phyloP scores from a whole-genome alignment of 768 basidiomycete genomes.

The Cystofilobasidium capitatum region DNA sequence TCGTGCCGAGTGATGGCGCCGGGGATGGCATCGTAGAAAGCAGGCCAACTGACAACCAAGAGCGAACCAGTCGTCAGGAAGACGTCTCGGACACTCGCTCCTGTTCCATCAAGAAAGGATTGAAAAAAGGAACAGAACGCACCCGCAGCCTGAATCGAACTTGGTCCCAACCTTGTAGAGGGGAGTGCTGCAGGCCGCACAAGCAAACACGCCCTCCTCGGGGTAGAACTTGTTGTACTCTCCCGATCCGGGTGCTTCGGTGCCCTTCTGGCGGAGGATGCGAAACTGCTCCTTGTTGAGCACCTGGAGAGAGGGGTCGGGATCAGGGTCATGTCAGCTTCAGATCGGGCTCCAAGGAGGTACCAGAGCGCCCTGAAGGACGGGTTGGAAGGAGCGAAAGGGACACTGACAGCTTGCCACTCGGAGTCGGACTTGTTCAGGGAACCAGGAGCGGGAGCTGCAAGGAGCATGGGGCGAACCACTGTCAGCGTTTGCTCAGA shows the following conservation, averaged over 20 bases:
- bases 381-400: too few relatives aligned
- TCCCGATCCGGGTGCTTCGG: constrained; percentile 68
- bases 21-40: constrained; percentile 89
- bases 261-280: constrained; percentile 66
- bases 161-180: constrained; percentile 26
- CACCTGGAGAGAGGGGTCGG: too few relatives aligned
- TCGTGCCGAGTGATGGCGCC: constrained; percentile 71
- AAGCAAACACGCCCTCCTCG: constrained; percentile 9
- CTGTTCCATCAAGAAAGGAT: not conserved
- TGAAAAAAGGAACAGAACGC: not conserved
- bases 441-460: not conserved
- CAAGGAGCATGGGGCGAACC: not conserved
- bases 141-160: constrained; percentile 27
- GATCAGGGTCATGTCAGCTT: too few relatives aligned
- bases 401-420: constrained; percentile 9
- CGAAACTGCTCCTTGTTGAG: constrained; percentile 53
- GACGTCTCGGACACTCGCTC: too few relatives aligned
- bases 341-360: too few relatives aligned
- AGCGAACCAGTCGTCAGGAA: constrained; percentile 1
- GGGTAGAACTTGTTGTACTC: constrained; percentile 60
- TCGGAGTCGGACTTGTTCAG: constrained; percentile 1
- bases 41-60: constrained; percentile 70
- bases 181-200: constrained; percentile 23
- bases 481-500: not conserved
- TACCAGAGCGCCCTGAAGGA: too few relatives aligned